Evolutionary conservation across 2,329 filamentous ascomycete genomes (phyloP).

Genomic region (Penicillium sp.): DNA sequence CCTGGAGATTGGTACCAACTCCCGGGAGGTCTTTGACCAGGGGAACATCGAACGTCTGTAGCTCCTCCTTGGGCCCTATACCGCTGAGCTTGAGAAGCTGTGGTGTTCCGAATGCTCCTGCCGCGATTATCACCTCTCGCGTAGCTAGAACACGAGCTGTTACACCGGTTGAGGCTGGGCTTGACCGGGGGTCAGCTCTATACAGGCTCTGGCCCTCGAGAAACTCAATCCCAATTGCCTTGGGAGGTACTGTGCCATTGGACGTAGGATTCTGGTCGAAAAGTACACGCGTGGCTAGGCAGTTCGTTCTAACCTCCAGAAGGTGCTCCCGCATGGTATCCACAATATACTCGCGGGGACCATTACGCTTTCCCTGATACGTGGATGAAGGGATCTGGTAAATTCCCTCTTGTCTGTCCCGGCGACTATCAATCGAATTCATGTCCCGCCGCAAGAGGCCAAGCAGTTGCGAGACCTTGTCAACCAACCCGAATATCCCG

Average conservation of each 20-base stretch:
- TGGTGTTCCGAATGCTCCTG: constrained; percentile 66
- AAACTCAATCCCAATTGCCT: constrained; percentile 57
- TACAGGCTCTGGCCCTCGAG: constrained; percentile 55
- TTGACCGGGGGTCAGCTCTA: constrained; percentile 49
- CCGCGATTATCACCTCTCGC: constrained; percentile 54
- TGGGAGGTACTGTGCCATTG: constrained; percentile 33
- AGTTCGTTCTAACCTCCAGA: constrained; percentile 59
- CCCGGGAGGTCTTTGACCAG: constrained; percentile 62
- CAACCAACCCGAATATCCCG: constrained; percentile 30
- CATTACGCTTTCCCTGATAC: constrained; percentile 35
- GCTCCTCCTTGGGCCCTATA: constrained; percentile 61
- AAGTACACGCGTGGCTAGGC: constrained; percentile 51
- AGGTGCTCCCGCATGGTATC: constrained; percentile 52
- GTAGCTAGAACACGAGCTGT: constrained; percentile 47
- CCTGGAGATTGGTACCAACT: constrained; percentile 68
- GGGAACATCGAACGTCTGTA: constrained; percentile 59
- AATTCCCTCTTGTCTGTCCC: constrained; percentile 56
- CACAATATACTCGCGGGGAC: constrained; percentile 50
- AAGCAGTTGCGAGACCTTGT: constrained; percentile 49
- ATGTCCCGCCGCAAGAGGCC: constrained; percentile 56
- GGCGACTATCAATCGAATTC: constrained; percentile 52
- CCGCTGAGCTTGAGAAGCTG: constrained; percentile 69
- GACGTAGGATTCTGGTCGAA: constrained; percentile 43
- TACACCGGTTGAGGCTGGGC: constrained; percentile 1
- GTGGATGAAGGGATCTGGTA: constrained; percentile 64